These are phyloP conservation scores for Aureobasidium sp. DNA, from an alignment of 2,329 filamentous ascomycete species.

Conservation along the genomic window DNA sequence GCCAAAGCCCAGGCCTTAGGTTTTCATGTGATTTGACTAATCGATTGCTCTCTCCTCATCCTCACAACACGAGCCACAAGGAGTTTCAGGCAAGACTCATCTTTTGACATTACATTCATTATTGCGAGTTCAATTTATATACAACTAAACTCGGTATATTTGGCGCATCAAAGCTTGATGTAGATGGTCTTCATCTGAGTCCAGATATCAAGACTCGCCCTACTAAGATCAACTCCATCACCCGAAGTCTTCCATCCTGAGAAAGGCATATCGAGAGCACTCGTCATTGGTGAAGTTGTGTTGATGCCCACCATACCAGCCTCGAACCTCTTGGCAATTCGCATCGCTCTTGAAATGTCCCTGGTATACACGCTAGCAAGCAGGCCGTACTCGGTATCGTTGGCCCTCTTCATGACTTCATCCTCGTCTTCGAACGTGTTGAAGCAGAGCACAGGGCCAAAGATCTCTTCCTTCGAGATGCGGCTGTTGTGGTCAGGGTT, in stretches of 20 bases:
- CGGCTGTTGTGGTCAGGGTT: conserved; percentile 32
- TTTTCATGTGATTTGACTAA: conserved; percentile 16
- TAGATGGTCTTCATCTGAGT: conserved; percentile 32
- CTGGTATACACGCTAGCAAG: conserved; percentile 33
- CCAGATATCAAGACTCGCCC: conserved; percentile 22
- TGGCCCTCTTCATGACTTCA: conserved; percentile 32
- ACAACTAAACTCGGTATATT: neutral
- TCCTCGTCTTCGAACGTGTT: conserved; percentile 27
- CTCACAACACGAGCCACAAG: neutral
- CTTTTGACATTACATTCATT: no score
- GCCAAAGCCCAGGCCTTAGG: neutral
- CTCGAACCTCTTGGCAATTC: conserved; percentile 21
- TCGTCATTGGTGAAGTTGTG: conserved; percentile 31
- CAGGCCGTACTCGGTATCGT: conserved; percentile 33
- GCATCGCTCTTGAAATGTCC: conserved; percentile 28
- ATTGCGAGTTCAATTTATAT: neutral
- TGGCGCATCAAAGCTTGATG: conserved; percentile 14
- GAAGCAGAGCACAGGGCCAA: conserved; percentile 22
- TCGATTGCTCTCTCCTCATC: neutral
- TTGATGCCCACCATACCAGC: conserved; percentile 21
- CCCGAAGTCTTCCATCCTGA: conserved; percentile 47
- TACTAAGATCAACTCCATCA: conserved; percentile 42
- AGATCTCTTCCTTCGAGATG: conserved; percentile 24
- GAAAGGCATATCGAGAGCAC: conserved; percentile 40
- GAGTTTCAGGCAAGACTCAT: neutral